These are phyloP conservation scores for Mentha longifolia DNA, from an alignment of 257 asterid species.

Conservation along the genomic window DNA sequence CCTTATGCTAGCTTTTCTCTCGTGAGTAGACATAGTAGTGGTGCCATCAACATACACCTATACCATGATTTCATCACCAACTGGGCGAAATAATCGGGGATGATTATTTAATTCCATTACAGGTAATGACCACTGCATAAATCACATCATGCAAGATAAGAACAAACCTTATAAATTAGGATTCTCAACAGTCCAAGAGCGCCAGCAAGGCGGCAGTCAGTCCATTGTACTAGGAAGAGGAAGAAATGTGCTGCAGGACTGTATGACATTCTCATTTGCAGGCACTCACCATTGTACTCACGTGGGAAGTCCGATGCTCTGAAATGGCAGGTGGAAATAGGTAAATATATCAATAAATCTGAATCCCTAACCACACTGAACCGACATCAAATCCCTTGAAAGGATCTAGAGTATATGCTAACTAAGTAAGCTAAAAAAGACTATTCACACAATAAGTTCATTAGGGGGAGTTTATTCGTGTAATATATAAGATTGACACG, in stretches of 20 bases:
- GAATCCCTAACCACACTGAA: not conserved
- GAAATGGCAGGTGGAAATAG: conserved; percentile 23
- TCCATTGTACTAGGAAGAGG: conserved; percentile 91
- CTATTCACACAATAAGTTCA: not conserved
- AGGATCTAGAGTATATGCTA: not conserved
- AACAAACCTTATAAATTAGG: conserved; percentile 76
- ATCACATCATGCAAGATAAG: not conserved
- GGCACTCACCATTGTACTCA: conserved; percentile 86
- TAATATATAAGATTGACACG: too few relatives aligned
- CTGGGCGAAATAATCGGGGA: conserved; percentile 7
- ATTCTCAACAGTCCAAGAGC: conserved; percentile 89
- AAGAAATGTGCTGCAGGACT: conserved; percentile 88
- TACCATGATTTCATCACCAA: conserved; percentile 24
- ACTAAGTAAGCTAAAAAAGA: conserved; percentile 3
- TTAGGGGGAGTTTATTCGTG: too few relatives aligned
- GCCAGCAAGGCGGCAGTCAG: conserved; percentile 89
- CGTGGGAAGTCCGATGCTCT: conserved; percentile 87
- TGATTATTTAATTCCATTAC: not conserved
- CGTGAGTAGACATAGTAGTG: conserved; percentile 92
- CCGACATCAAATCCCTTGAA: not conserved
- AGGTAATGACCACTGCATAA: not conserved
- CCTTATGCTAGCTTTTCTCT: conserved; percentile 87
- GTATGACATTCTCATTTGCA: conserved; percentile 94
- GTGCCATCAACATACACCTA: conserved; percentile 94
- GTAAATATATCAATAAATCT: not conserved